These are phyloP conservation scores for Sarcodon sp. DNA, from an alignment of 768 basidiomycete genomes.

Conservation along the genomic window DNA sequence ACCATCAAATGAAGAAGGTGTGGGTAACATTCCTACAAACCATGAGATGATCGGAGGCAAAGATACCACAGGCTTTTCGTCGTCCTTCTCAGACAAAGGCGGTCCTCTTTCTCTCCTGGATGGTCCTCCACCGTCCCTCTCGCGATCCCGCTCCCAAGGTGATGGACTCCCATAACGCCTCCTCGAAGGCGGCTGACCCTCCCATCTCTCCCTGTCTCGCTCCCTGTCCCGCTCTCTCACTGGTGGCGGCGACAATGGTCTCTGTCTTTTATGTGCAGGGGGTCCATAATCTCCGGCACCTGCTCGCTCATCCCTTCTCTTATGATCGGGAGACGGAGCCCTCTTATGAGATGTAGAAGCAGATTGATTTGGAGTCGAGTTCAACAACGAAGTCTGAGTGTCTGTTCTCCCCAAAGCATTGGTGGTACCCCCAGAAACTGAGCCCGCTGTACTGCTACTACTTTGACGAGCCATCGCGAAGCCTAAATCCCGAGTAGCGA, in stretches of 20 bases:
- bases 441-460: slow-evolving; percentile 7
- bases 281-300: slow-evolving; percentile 20
- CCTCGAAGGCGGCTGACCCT: slow-evolving; percentile 19
- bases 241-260: slow-evolving; percentile 29
- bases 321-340: slow-evolving; percentile 13
- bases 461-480: slow-evolving; percentile 37
- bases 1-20: slow-evolving; percentile 75
- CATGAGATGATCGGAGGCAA: slow-evolving; percentile 48
- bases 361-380: slow-evolving; percentile 1
- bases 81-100: slow-evolving; percentile 21
- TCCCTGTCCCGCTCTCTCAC: slow-evolving; percentile 20
- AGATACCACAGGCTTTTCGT: slow-evolving; percentile 32
- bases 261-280: slow-evolving; percentile 27
- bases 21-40: slow-evolving; percentile 77
- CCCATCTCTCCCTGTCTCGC: slow-evolving; percentile 33
- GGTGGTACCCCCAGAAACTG: slow-evolving; percentile 8
- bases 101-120: slow-evolving; percentile 9
- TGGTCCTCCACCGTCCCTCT: slow-evolving; percentile 25
- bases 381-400: slow-evolving; percentile 17
- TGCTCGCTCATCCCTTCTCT: slow-evolving; percentile 30
- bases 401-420: slow-evolving; percentile 21
- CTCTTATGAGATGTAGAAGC: slow-evolving; percentile 13
- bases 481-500: slow-evolving; percentile 82
- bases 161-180: slow-evolving; percentile 27
- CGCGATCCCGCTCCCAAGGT: slow-evolving; percentile 31